phyloP scores from a whole-genome alignment of 2,329 filamentous ascomycete species.

The Colletotrichum godetiae region DNA sequence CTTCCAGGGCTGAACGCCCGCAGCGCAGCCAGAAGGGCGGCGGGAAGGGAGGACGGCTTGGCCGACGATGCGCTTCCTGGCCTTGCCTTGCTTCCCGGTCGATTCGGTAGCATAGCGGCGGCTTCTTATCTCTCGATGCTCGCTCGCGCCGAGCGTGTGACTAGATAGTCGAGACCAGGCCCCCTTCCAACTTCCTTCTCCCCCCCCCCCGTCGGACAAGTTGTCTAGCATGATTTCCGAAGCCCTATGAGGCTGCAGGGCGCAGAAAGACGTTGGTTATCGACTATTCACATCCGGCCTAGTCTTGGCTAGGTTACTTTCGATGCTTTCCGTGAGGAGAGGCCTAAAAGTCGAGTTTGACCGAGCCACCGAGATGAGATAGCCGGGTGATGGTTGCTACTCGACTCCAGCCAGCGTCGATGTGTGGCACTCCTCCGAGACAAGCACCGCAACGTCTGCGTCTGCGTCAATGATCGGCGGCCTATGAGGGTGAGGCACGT shows the following conservation, averaged over 20 bases:
- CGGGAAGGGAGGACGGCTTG: conserved; percentile 7
- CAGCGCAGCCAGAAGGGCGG: conserved; percentile 12
- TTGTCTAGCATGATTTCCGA: neutral
- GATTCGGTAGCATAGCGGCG: conserved; percentile 14
- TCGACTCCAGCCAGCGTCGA: neutral
- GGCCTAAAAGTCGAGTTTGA: neutral
- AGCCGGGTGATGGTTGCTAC: neutral
- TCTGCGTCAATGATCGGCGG: neutral
- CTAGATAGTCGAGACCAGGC: neutral
- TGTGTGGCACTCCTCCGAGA: neutral
- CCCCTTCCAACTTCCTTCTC: too few species aligned
- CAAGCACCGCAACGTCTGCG: neutral
- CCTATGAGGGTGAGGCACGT: neutral
- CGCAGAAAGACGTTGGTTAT: neutral
- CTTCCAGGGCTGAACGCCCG: conserved; percentile 31
- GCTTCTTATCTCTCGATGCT: conserved; percentile 28
- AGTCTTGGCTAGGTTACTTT: neutral
- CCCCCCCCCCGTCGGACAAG: neutral
- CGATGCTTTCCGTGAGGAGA: neutral
- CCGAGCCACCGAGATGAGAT: neutral
- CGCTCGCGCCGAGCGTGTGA: neutral
- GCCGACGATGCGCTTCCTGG: neutral
- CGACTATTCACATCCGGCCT: neutral
- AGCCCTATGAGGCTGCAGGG: neutral
- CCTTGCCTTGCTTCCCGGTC: neutral